Base-by-base conservation (phyloP, 306 rosid genomes). In the Castanopsis chinensis region DNA sequence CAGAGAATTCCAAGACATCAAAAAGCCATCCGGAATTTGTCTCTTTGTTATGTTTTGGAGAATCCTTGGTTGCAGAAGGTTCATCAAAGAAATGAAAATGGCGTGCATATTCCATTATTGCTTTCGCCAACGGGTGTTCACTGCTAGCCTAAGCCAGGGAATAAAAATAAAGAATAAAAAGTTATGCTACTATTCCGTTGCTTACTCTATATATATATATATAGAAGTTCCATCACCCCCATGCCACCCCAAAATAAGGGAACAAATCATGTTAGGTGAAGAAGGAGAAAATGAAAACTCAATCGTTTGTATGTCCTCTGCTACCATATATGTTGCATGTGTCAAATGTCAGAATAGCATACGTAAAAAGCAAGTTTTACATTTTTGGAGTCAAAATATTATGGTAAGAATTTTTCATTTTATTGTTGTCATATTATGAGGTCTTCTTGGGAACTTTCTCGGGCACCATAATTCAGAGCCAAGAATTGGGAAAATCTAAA, bases 41-140 rank as follows among this genome's bases (percentile, higher is more conserved):
- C 57, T 85, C 88, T 69, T 69, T 85, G 75, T 79, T 87, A 71
- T 76, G 71, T 76, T 89, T 80, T 76, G 79, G 71, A 7, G 64
- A 68, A 74, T 85, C 93, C 20, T 74, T 76, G 70, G 89, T 74
- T 30, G 71, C 85, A 80, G 93, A 88, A 70, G 91, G 83, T 45
- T 84, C 97, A 32, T 91, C 93, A 76, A 92, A 90, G 92, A 90
- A 93, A 91, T 91, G 96, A 82, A 93, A 95, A 84, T 93, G 98
- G 9, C 92, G 96, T 56, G 98, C 98, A 81, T 95, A 90, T 65
- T 86, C 91, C 28, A 95, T 89, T 84, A 95, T 89, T 21, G 99
- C 98, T 91, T 91, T 96, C n/a, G 81, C 99, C 82, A 96, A 67
- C 6, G 98, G 98, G 81, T 96, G 99, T 81, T 96, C 99, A 70